phyloP scores from a whole-genome alignment of 768 basidiomycete genomes.

The Asterophora parasitica region DNA sequence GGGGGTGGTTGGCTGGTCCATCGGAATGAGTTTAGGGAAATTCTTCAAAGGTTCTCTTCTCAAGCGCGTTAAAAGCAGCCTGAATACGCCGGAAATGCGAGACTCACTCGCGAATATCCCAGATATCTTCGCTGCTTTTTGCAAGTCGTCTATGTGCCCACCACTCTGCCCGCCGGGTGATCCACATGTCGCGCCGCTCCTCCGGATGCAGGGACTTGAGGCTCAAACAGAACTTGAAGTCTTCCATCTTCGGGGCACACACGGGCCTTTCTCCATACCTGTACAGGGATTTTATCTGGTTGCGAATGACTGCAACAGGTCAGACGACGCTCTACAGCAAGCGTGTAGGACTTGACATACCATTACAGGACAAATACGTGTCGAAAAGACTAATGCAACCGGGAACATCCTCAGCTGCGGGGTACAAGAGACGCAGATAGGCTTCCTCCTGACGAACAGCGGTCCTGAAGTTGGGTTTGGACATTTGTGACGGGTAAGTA shows the following conservation, averaged over 20 bases:
- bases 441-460: slow-evolving; percentile 64
- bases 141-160: slow-evolving; percentile 77
- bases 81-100: not conserved
- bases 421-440: slow-evolving; percentile 61
- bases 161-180: slow-evolving; percentile 86
- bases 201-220: slow-evolving; percentile 76
- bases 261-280: slow-evolving; percentile 71
- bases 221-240: slow-evolving; percentile 94
- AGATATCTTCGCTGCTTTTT: slow-evolving; percentile 92
- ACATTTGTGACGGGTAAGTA: slow-evolving; percentile 19
- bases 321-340: not conserved
- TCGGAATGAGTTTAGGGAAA: slow-evolving; percentile 39
- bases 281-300: slow-evolving; percentile 83
- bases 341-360: slow-evolving; percentile 28
- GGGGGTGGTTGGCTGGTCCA: slow-evolving; percentile 9
- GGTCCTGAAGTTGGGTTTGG: slow-evolving; percentile 46
- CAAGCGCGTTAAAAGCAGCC: not conserved
- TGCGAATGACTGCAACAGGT: slow-evolving; percentile 54
- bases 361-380: slow-evolving; percentile 66
- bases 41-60: slow-evolving; percentile 45
- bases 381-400: slow-evolving; percentile 76
- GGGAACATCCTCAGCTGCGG: slow-evolving; percentile 75
- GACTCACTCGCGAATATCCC: slow-evolving; percentile 81
- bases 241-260: slow-evolving; percentile 76
- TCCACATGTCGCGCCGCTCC: slow-evolving; percentile 77